Evolutionary conservation across 208 protist species (phyloP).

Genomic region (Leishmania tropica): DNA sequence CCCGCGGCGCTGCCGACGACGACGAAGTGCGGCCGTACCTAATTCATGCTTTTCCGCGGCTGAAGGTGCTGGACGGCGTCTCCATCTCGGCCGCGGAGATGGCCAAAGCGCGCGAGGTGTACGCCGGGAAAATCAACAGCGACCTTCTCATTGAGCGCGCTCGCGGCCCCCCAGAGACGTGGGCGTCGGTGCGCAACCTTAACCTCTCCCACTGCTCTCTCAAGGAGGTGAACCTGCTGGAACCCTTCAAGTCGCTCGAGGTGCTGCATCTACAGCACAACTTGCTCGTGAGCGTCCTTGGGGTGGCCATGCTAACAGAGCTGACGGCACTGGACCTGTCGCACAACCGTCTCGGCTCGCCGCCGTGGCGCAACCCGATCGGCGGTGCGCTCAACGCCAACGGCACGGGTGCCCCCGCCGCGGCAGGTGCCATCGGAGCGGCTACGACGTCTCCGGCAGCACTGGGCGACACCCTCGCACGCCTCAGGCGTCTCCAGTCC

Average conservation of each 20-base stretch:
- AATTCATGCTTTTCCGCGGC: slow-evolving; percentile 90
- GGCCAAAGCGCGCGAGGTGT: slow-evolving; percentile 61
- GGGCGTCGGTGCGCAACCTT: slow-evolving; percentile 54
- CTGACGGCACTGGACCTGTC: slow-evolving; percentile 85
- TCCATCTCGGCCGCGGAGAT: slow-evolving; percentile 61
- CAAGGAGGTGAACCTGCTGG: slow-evolving; percentile 67
- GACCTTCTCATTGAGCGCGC: slow-evolving; percentile 77
- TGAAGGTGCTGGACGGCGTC: slow-evolving; percentile 92
- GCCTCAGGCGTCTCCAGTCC: slow-evolving; percentile 62
- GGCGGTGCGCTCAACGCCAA: slow-evolving; percentile 1
- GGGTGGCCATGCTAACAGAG: slow-evolving; percentile 45
- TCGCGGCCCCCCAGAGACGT: slow-evolving; percentile 32
- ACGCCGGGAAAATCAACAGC: slow-evolving; percentile 79
- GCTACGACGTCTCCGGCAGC: slow-evolving; percentile 13
- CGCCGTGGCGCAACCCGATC: slow-evolving; percentile 18
- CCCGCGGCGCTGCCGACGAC: slow-evolving; percentile 7
- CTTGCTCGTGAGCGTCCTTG: slow-evolving; percentile 51
- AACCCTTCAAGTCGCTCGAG: slow-evolving; percentile 61
- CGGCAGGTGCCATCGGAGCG: background rate
- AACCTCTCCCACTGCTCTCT: slow-evolving; percentile 84
- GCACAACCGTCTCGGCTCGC: slow-evolving; percentile 66
- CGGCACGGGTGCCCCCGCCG: background rate
- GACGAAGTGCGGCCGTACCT: slow-evolving; percentile 78
- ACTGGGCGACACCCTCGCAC: slow-evolving; percentile 55
- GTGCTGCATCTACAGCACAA: slow-evolving; percentile 88